A percentile compares a stretch with the other conserved stretches of the same genome.
Conservation (phyloP, 495 filamentous ascomycete genomes). For the Melanomma pulvis-pyrius region DNA sequence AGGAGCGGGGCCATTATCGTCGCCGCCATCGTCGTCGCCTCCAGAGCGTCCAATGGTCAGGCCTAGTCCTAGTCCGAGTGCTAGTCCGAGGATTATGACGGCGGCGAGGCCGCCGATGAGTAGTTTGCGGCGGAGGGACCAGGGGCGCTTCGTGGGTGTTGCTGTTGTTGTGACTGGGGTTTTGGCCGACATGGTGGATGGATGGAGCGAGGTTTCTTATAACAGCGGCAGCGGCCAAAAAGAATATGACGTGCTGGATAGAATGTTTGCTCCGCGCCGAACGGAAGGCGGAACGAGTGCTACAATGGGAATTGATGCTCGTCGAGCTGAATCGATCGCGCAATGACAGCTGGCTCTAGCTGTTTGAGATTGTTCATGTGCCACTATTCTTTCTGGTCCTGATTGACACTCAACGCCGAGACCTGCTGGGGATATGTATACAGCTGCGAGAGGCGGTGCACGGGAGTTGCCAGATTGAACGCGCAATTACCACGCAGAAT, state of each 20-base stretch:
- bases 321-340: neutral
- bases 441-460: neutral
- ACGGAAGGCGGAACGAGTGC: slow-evolving; percentile 15
- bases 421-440: no score
- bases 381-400: neutral
- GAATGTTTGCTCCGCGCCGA: no score
- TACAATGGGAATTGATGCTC: neutral
- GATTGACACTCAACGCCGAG: neutral
- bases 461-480: neutral
- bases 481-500: neutral
- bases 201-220: neutral
- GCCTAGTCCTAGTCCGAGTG: slow-evolving; percentile 55
- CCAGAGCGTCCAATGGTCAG: slow-evolving; percentile 49
- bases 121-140: slow-evolving; percentile 29
- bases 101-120: slow-evolving; percentile 20
- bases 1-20: slow-evolving; percentile 16
- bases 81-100: slow-evolving; percentile 53
- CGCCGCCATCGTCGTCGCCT: slow-evolving; percentile 17
- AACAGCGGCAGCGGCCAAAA: neutral
- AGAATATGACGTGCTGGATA: neutral
- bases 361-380: neutral
- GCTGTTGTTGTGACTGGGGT: neutral
- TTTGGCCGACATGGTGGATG: slow-evolving; percentile 8
- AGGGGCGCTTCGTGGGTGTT: neutral
- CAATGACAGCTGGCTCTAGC: neutral